Evolutionary conservation across 1,284 basidiomycete species (phyloP), one percentile per base, ranked within the genome.

Genomic region (Leccinum proximum): DNA sequence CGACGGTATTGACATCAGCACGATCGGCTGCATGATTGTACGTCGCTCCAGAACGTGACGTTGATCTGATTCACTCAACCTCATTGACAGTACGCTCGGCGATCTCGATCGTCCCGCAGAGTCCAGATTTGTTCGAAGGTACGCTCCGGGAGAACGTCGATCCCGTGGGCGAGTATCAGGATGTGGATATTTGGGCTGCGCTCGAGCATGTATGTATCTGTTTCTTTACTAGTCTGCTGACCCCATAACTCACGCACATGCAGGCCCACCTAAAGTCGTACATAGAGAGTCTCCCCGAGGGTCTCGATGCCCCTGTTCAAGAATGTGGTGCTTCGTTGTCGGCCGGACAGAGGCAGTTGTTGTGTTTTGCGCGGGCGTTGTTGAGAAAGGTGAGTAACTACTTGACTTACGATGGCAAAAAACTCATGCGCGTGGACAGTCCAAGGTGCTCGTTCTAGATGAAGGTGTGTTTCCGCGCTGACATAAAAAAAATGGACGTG

Each of bases 61-160:
- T 53, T 61, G 7, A 65, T 5, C 4, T 11, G 7, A 50, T 2
- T 1, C 9, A 16, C 16, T 35, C 18, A 50, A 35, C 30, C 10
- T 37, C 30, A 9, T 35, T 9, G 56, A 50, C 65, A 91, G 88
- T 91, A 60, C 85, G 90, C 10, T 90, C 84, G 18, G 80, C 83
- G 35, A 86, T 98, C 57, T 91, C 92, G 5, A 98, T 98, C 73
- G 95, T 98, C 33, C 96, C 97, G 2, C 94, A 97, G 72, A 84
- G 80, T 48, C 83, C 91, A 64, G 80, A 96, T 72, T 75, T 97
- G 35, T 96, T 96, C 73, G 92, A 95, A 74, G 94, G 94, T 1
- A 90, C 90, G 3, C 79, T 97, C 26, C 84, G 94, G 60, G 89
- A 94, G 68, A 95, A 95, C 70, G 87, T 96, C 61, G 92, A 94